A percentile compares a stretch with the other conserved stretches of the same genome.
Evolutionary conservation across 2,329 filamentous ascomycete genomes (phyloP).

Genomic region (Macrophomina pseudophaseolina): DNA sequence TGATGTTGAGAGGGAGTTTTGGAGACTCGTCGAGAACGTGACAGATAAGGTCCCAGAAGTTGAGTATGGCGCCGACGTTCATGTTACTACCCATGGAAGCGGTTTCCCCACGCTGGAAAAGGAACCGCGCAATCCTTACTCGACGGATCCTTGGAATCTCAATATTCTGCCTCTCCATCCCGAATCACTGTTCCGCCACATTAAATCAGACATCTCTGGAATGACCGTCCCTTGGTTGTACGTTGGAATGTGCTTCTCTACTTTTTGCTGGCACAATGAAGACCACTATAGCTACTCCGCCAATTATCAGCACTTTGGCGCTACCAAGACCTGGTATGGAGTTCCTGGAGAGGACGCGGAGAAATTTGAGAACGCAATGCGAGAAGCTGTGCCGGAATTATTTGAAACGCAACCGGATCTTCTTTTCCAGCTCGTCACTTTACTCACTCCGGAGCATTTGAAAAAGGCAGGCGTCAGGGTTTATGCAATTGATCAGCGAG

Average conservation of each 20-base stretch:
- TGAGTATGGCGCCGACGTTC: slow-evolving; percentile 97
- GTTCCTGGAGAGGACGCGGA: slow-evolving; percentile 93
- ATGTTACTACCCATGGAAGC: slow-evolving; percentile 96
- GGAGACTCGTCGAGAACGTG: slow-evolving; percentile 89
- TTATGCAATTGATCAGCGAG: slow-evolving; percentile 93
- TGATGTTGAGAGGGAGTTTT: slow-evolving; percentile 95
- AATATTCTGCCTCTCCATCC: slow-evolving; percentile 89
- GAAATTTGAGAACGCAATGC: slow-evolving; percentile 95
- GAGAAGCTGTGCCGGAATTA: slow-evolving; percentile 89
- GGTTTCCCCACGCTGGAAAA: slow-evolving; percentile 95
- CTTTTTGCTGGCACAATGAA: slow-evolving; percentile 99
- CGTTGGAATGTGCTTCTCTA: slow-evolving; percentile 99
- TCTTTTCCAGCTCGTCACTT: slow-evolving; percentile 94
- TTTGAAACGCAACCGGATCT: slow-evolving; percentile 97
- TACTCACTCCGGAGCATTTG: slow-evolving; percentile 90
- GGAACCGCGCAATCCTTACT: slow-evolving; percentile 84
- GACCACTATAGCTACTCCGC: slow-evolving; percentile 98
- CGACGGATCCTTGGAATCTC: slow-evolving; percentile 92
- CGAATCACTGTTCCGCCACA: slow-evolving; percentile 93
- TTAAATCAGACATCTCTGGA: slow-evolving; percentile 97
- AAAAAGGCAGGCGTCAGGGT: slow-evolving; percentile 92
- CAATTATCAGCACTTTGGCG: slow-evolving; percentile 97
- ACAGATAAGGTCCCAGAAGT: slow-evolving; percentile 91
- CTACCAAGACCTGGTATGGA: slow-evolving; percentile 99
- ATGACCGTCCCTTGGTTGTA: slow-evolving; percentile 99